These are phyloP conservation scores for Colletotrichum eleusines DNA, from an alignment of 2,329 filamentous ascomycete species.

Conservation along the genomic window DNA sequence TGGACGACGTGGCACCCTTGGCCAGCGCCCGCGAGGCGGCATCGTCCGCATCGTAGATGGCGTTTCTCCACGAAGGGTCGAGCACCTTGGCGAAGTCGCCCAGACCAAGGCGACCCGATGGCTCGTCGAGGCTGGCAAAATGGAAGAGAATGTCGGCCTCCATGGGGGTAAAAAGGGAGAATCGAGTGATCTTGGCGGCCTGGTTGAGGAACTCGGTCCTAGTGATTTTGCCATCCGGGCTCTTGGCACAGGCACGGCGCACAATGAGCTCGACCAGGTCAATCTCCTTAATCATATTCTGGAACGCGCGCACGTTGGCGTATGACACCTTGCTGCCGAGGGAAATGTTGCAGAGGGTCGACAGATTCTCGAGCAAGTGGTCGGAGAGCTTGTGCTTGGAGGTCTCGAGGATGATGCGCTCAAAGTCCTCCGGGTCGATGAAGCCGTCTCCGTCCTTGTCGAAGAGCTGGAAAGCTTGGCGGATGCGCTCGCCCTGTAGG, in stretches of 20 bases:
- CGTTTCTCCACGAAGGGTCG: conserved; percentile 88
- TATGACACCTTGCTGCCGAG: conserved; percentile 95
- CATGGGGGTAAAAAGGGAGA: conserved; percentile 97
- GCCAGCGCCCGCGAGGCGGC: conserved; percentile 50
- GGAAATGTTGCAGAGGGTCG: conserved; percentile 95
- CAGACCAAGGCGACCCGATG: conserved; percentile 85
- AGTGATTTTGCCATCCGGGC: conserved; percentile 91
- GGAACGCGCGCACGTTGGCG: conserved; percentile 96
- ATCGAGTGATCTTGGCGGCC: conserved; percentile 89
- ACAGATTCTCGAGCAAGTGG: conserved; percentile 90
- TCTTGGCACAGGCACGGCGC: conserved; percentile 86
- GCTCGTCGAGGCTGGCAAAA: conserved; percentile 92
- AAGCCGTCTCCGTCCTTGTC: conserved; percentile 94
- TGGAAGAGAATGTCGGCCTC: conserved; percentile 99
- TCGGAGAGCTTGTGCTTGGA: conserved; percentile 97
- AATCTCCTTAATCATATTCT: conserved; percentile 98
- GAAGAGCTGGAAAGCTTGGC: conserved; percentile 93
- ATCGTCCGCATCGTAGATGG: conserved; percentile 64
- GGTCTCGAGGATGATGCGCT: conserved; percentile 95
- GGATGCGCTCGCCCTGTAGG: conserved; percentile 93
- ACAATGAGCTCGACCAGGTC: conserved; percentile 96
- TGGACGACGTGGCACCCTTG: conserved; percentile 63
- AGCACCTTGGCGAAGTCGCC: conserved; percentile 94
- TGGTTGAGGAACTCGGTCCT: conserved; percentile 94
- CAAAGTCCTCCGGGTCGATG: conserved; percentile 95